Base-by-base conservation (phyloP, 345 rosid species). In the Lepidium didymum region DNA sequence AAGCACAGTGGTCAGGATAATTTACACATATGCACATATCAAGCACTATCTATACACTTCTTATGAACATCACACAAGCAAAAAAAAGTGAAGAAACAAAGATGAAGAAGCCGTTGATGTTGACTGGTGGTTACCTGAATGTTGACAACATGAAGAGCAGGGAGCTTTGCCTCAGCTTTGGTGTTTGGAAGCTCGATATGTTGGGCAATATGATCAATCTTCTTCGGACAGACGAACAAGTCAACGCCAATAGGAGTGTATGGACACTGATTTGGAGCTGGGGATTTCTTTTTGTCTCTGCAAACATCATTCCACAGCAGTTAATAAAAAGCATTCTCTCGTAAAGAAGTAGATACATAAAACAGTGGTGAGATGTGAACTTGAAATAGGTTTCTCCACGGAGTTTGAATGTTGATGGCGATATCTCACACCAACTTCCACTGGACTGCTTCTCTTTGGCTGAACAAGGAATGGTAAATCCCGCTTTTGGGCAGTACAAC, bases 171-270 rank as follows among this genome's bases (percentile, higher is more conserved):
- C 16, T 84, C 85, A 2, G 81, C 64, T 74, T 83, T 85, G 27
- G 85, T 63, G 64, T 84, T 75, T 35, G 97, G 97, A 82, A 90
- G 94, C 73, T 90, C 97, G 8, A 93, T 84, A 75, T 86, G 91
- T 64, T 88, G 94, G 0, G 94, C 96, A 14, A 93, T 88, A 80
- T 93, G 98, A 80, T 86, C 87, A 72, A 90, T 80, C 85, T 93
- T 93, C 74, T 70, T 83, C 2, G 81, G 90, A 80, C 92, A 90
- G 44, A 76, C 55, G 73, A 90, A 90, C 62, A 93, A 66, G 36
- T 90, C 97, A 14, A 93, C 91, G 12, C 97, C 98, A 12, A 90
- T 79, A 2, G 98, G 88, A 59, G 77, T 76, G 56, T 87, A 93
- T 0, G 97, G 88, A 64, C 84, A 70, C 58, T 67, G 72, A 62